A percentile compares a stretch with the other conserved stretches of the same genome.
phyloP scores from a whole-genome alignment of 1,139 yeast species.

The Yamadazyma atmosphaerica region DNA sequence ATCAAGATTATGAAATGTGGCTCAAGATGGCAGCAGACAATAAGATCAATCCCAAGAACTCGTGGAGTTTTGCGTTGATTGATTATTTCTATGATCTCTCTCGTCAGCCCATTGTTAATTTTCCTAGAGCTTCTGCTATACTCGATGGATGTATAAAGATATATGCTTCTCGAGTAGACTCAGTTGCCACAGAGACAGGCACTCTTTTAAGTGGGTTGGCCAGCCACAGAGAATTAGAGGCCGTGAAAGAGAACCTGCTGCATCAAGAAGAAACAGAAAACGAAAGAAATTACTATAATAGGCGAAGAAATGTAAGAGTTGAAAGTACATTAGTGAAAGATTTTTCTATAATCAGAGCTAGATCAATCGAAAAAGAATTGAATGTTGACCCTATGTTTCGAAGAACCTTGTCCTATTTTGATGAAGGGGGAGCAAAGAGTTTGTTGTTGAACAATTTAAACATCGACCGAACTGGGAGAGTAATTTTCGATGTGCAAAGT shows the following conservation, averaged over 20 bases:
- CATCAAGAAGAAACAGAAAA: slow-evolving; percentile 16
- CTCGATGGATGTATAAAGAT: slow-evolving; percentile 38
- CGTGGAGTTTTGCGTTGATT: slow-evolving; percentile 74
- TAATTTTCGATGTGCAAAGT: slow-evolving; percentile 44
- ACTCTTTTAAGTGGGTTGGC: slow-evolving; percentile 71
- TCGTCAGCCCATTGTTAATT: slow-evolving; percentile 39
- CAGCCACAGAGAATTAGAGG: slow-evolving; percentile 7
- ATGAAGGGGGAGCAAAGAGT: slow-evolving; percentile 91
- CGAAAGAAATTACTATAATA: slow-evolving; percentile 9
- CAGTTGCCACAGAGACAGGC: slow-evolving; percentile 87
- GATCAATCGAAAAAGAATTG: slow-evolving; percentile 70
- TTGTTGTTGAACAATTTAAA: slow-evolving; percentile 67
- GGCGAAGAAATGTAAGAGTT: slow-evolving; percentile 27
- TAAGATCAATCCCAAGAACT: slow-evolving; percentile 62
- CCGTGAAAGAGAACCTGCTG: slow-evolving; percentile 15
- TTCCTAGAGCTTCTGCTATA: slow-evolving; percentile 36
- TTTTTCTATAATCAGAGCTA: slow-evolving; percentile 60
- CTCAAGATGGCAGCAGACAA: slow-evolving; percentile 74
- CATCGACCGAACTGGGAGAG: slow-evolving; percentile 54
- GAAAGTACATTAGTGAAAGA: slow-evolving; percentile 42
- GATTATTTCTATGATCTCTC: slow-evolving; percentile 64
- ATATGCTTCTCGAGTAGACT: slow-evolving; percentile 64
- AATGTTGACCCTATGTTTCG: slow-evolving; percentile 84
- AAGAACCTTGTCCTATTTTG: slow-evolving; percentile 84
- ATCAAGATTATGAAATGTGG: slow-evolving; percentile 6